phyloP scores from a whole-genome alignment of 108 stramenopile genomes.

The Nitzschia putrida region DNA sequence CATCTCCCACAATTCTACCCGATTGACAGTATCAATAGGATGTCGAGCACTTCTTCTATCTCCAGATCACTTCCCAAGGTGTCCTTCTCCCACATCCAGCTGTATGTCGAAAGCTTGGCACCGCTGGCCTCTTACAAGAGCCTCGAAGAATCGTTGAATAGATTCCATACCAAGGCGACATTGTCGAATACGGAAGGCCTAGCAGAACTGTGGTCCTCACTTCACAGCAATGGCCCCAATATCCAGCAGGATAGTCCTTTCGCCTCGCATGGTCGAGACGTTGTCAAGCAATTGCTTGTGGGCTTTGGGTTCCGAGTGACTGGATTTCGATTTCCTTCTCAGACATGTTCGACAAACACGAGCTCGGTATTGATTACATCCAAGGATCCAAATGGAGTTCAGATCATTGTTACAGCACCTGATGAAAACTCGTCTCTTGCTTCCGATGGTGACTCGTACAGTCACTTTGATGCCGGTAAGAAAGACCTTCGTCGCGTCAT shows the following conservation, averaged over 20 bases:
- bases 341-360: slow-evolving; percentile 21
- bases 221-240: neutral
- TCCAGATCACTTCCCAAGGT: too few relatives aligned
- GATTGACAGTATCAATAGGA: too few relatives aligned
- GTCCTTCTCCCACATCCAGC: slow-evolving; percentile 78
- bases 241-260: too few relatives aligned
- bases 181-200: too few relatives aligned
- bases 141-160: slow-evolving; percentile 54
- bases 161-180: slow-evolving; percentile 32
- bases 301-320: slow-evolving; percentile 85
- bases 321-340: slow-evolving; percentile 44
- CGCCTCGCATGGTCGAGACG: slow-evolving; percentile 62
- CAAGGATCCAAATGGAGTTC: slow-evolving; percentile 74
- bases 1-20: too few relatives aligned
- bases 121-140: slow-evolving; percentile 62
- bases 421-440: slow-evolving; percentile 1
- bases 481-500: too few relatives aligned
- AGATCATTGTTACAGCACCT: slow-evolving; percentile 65
- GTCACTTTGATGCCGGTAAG: slow-evolving; percentile 60
- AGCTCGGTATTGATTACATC: slow-evolving; percentile 73
- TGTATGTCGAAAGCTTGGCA: slow-evolving; percentile 64
- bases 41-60: too few relatives aligned
- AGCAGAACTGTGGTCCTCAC: neutral
- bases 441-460: slow-evolving; percentile 4
- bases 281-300: slow-evolving; percentile 77